Conservation (phyloP, 2,329 filamentous ascomycete species). For the Rugonectria rugulosa region DNA sequence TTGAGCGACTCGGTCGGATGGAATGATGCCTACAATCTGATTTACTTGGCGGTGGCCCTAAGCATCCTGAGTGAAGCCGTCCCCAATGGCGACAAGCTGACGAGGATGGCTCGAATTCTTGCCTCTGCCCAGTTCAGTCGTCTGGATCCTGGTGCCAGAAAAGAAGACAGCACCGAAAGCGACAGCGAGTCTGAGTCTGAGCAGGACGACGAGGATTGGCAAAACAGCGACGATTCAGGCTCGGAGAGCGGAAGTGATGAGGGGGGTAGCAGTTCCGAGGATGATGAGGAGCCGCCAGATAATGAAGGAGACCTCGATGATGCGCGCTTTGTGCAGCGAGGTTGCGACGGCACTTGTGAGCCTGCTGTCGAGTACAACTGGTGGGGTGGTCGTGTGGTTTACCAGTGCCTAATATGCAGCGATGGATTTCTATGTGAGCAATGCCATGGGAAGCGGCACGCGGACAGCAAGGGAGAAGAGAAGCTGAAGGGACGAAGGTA, state of each 20-base stretch:
- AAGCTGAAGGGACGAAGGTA: conserved; percentile 14
- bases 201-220: background rate
- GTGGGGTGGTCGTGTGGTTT: conserved; percentile 22
- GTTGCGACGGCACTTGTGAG: conserved; percentile 20
- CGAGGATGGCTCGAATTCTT: conserved; percentile 30
- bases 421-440: conserved; percentile 22
- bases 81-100: conserved; percentile 21
- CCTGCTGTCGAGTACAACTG: conserved; percentile 14
- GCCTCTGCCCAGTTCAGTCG: conserved; percentile 36
- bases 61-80: conserved; percentile 24
- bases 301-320: conserved; percentile 24
- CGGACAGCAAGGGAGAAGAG: conserved; percentile 15
- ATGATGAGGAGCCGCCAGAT: conserved; percentile 8
- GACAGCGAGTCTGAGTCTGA: background rate
- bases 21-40: conserved; percentile 34
- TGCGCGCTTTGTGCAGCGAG: background rate
- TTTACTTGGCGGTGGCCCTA: conserved; percentile 26
- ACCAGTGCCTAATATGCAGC: conserved; percentile 21
- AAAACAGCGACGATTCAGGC: background rate
- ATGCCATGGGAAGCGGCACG: conserved; percentile 22
- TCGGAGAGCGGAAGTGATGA: background rate
- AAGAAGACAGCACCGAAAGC: background rate
- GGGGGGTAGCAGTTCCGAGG: background rate
- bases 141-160: conserved; percentile 12
- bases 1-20: conserved; percentile 34